Evolutionary conservation across 192 early-diverging fungal species (phyloP).

Genomic region (Backusella psychrophila): DNA sequence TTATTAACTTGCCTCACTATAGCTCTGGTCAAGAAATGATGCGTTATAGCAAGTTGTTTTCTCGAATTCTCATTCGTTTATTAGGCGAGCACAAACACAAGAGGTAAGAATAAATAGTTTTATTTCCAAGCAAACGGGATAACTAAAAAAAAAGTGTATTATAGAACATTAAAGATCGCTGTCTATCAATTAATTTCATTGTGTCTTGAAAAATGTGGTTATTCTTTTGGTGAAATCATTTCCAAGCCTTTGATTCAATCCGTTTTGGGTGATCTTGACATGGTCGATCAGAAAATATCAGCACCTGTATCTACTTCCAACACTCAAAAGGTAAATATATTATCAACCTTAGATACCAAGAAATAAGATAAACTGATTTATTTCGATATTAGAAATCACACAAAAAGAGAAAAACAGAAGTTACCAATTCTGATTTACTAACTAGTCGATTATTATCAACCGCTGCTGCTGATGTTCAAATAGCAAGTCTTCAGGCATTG

Average conservation of each 20-base stretch:
- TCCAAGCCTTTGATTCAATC: constrained; percentile 38
- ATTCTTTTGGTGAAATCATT: constrained; percentile 42
- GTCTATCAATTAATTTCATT: constrained; percentile 40
- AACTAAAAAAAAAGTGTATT: neutral
- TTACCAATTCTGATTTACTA: constrained; percentile 36
- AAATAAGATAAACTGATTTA: neutral
- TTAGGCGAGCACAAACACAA: constrained; percentile 35
- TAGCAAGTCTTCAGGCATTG: constrained; percentile 16
- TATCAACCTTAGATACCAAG: neutral
- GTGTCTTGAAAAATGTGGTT: constrained; percentile 47
- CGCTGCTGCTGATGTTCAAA: constrained; percentile 12
- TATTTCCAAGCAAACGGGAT: neutral
- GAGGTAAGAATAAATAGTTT: constrained; percentile 15
- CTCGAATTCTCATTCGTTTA: constrained; percentile 28
- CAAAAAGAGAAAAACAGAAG: constrained; percentile 32
- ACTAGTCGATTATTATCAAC: neutral
- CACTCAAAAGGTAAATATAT: neutral
- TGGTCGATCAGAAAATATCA: constrained; percentile 21
- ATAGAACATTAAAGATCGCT: constrained; percentile 35
- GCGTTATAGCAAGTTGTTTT: constrained; percentile 31
- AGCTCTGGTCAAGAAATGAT: constrained; percentile 34
- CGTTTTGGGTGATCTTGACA: constrained; percentile 40
- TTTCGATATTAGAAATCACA: constrained; percentile 15
- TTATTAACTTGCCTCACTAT: neutral
- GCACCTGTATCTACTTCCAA: neutral